Evolutionary conservation across 306 rosid species (phyloP).

Genomic region (Rubus idaeus): DNA sequence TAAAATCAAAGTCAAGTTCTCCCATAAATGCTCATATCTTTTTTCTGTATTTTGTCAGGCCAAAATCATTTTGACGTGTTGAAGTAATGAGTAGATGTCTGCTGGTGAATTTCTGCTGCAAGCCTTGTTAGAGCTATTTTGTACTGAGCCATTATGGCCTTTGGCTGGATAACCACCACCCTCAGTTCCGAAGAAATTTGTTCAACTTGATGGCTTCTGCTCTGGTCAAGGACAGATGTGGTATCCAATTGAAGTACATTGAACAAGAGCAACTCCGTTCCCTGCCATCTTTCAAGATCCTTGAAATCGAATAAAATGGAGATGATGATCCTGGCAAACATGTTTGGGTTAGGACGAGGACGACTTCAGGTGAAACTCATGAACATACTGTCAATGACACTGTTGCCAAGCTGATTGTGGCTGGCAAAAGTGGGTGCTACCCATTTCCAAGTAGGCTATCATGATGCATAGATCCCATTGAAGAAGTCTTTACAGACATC

Average conservation of each 20-base stretch:
- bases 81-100: constrained; percentile 42
- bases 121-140: neutral
- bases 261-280: neutral
- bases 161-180: neutral
- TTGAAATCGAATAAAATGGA: neutral
- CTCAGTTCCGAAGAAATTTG: neutral
- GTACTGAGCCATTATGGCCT: neutral
- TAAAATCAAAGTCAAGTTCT: constrained; percentile 3
- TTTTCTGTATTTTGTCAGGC: constrained; percentile 44
- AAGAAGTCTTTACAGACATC: too few relatives aligned
- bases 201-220: neutral
- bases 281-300: neutral
- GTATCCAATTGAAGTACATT: neutral
- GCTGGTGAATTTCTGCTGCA: constrained; percentile 26
- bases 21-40: constrained; percentile 22
- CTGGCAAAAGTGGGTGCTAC: neutral
- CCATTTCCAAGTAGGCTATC: neutral
- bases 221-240: neutral
- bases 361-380: neutral
- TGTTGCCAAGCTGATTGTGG: neutral
- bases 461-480: neutral
- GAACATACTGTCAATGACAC: neutral
- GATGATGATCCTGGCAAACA: neutral
- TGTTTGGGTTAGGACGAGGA: neutral
- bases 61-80: constrained; percentile 45